phyloP scores from a whole-genome alignment of 192 early-diverging fungal genomes.

The Backusella sp. region DNA sequence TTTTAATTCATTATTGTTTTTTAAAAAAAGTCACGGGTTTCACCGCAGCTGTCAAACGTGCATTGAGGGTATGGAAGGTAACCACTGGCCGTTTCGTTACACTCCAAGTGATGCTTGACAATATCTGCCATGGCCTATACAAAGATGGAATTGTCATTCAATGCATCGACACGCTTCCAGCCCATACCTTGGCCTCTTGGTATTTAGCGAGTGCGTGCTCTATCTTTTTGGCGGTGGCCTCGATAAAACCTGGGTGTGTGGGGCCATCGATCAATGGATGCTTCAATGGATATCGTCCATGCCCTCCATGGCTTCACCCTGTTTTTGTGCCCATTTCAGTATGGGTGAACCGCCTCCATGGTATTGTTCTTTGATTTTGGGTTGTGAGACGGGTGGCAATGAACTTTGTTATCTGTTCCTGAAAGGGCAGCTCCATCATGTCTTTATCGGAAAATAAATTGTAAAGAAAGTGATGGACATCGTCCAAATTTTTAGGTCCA shows the following conservation, averaged over 20 bases:
- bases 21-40: constrained; percentile 9
- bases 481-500: constrained; percentile 46
- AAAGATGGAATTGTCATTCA: constrained; percentile 92
- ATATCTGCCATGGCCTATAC: constrained; percentile 87
- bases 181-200: constrained; percentile 73
- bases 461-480: constrained; percentile 81
- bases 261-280: constrained; percentile 94
- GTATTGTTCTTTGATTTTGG: too few species aligned
- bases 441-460: constrained; percentile 59
- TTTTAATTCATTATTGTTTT: background rate
- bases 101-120: constrained; percentile 76
- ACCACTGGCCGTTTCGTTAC: constrained; percentile 41
- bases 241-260: constrained; percentile 82
- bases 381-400: too few species aligned
- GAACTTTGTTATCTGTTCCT: too few species aligned
- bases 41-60: constrained; percentile 59
- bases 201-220: constrained; percentile 92
- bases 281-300: constrained; percentile 83
- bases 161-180: constrained; percentile 84
- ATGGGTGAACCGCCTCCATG: too few species aligned
- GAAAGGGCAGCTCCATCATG: too few species aligned
- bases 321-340: too few species aligned
- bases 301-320: constrained; percentile 33
- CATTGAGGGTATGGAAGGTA: constrained; percentile 59
- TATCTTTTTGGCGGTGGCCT: constrained; percentile 82